phyloP scores from a whole-genome alignment of 2,329 filamentous ascomycete species.

The Scedosporium aurantiacum region DNA sequence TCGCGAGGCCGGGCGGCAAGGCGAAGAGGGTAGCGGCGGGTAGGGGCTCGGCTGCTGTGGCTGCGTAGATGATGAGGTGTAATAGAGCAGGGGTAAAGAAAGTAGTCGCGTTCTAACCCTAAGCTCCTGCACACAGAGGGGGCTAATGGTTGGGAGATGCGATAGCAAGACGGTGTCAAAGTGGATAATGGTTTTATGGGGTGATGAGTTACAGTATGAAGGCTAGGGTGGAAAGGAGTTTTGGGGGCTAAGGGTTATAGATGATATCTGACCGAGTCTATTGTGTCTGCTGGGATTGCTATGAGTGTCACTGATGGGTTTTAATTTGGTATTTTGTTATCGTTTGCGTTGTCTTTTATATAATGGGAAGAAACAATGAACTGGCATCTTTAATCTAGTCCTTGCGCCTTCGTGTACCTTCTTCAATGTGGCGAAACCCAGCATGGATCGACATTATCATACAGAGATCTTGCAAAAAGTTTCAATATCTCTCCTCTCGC shows the following conservation, averaged over 20 bases:
- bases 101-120: not conserved
- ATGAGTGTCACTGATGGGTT: not conserved
- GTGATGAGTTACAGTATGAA: no score
- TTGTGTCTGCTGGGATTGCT: not conserved
- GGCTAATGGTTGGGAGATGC: not conserved
- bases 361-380: no score
- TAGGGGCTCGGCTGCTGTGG: not conserved
- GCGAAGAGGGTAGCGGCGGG: not conserved
- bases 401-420: not conserved
- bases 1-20: constrained; percentile 35
- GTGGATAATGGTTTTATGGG: not conserved
- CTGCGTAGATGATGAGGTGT: not conserved
- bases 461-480: not conserved
- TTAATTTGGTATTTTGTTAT: not conserved
- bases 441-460: not conserved
- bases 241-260: not conserved
- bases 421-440: not conserved
- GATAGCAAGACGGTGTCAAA: not conserved
- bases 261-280: not conserved
- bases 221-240: not conserved
- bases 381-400: not conserved
- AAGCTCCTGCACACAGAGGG: no score
- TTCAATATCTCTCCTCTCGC: not conserved
- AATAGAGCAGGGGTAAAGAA: not conserved
- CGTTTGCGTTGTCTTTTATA: no score